These are phyloP conservation scores for Lepidium didymum DNA, from an alignment of 345 rosid species.

Conservation along the genomic window DNA sequence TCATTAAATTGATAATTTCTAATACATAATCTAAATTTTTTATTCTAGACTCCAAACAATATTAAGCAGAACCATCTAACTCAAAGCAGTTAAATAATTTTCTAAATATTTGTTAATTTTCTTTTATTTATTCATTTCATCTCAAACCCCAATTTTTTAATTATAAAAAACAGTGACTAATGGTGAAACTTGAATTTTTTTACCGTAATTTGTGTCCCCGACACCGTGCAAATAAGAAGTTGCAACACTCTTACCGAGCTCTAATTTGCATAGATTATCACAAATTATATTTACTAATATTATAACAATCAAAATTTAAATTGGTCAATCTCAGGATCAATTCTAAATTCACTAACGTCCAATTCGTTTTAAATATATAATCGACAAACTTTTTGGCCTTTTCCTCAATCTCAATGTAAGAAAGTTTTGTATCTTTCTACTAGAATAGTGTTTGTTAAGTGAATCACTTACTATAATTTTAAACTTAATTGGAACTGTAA, in stretches of 20 bases:
- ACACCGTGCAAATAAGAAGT: slow-evolving; percentile 35
- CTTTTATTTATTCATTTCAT: neutral
- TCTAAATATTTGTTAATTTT: neutral
- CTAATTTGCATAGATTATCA: slow-evolving; percentile 10
- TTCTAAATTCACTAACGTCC: slow-evolving; percentile 27
- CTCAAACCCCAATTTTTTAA: neutral
- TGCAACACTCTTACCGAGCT: slow-evolving; percentile 25
- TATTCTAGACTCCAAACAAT: too few species aligned
- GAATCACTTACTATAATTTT: neutral
- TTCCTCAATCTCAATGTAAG: slow-evolving; percentile 28
- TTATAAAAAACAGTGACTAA: neutral
- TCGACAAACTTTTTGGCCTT: slow-evolving; percentile 27
- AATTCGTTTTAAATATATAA: slow-evolving; percentile 16
- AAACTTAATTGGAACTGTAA: neutral
- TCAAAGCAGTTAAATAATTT: too few species aligned
- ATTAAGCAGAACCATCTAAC: too few species aligned
- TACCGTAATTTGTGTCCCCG: slow-evolving; percentile 31
- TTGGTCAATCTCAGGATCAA: slow-evolving; percentile 17
- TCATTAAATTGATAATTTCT: too few species aligned
- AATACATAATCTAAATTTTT: too few species aligned
- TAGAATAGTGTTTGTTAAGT: slow-evolving; percentile 7
- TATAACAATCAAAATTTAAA: slow-evolving; percentile 21
- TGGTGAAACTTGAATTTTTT: slow-evolving; percentile 22
- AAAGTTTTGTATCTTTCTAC: slow-evolving; percentile 29
- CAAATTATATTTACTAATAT: neutral